Percentiles rank a stretch among this genome's conserved stretches.
Conservation (phyloP, 129 eudicot genomes). For the Pulicaria dysenterica region DNA sequence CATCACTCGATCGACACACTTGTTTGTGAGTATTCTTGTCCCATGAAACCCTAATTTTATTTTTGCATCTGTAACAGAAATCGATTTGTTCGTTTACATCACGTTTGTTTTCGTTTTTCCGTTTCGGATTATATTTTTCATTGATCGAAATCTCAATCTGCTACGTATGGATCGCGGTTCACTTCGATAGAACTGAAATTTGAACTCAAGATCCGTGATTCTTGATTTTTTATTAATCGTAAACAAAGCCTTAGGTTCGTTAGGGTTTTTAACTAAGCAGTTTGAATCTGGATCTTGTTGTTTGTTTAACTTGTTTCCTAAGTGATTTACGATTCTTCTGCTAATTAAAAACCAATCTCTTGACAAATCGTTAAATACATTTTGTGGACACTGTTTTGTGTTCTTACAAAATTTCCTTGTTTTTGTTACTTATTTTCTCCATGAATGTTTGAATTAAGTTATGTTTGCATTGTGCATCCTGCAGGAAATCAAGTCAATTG, state of each 20-base stretch:
- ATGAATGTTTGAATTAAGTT: not conserved
- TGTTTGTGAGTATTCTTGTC: conserved; percentile 24
- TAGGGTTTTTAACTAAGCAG: no score
- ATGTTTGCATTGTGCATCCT: conserved; percentile 19
- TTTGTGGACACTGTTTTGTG: not conserved
- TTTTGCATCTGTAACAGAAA: conserved; percentile 1
- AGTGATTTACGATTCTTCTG: conserved; percentile 5
- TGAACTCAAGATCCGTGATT: not conserved
- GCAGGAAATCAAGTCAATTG: conserved; percentile 23
- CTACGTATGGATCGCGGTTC: not conserved
- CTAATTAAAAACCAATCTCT: not conserved
- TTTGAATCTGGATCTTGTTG: not conserved
- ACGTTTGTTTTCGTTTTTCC: not conserved
- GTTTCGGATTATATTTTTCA: not conserved
- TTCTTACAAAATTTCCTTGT: not conserved
- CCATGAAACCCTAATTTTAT: conserved; percentile 16
- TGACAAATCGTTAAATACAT: not conserved
- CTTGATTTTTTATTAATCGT: no score
- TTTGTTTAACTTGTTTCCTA: conserved; percentile 1
- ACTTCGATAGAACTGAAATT: not conserved
- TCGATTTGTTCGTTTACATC: conserved; percentile 14
- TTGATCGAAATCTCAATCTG: not conserved
- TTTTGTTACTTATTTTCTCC: not conserved
- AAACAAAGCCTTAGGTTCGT: no score
- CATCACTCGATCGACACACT: conserved; percentile 2